Conservation (phyloP, 768 basidiomycete genomes). For the Exidia glandulosa region DNA sequence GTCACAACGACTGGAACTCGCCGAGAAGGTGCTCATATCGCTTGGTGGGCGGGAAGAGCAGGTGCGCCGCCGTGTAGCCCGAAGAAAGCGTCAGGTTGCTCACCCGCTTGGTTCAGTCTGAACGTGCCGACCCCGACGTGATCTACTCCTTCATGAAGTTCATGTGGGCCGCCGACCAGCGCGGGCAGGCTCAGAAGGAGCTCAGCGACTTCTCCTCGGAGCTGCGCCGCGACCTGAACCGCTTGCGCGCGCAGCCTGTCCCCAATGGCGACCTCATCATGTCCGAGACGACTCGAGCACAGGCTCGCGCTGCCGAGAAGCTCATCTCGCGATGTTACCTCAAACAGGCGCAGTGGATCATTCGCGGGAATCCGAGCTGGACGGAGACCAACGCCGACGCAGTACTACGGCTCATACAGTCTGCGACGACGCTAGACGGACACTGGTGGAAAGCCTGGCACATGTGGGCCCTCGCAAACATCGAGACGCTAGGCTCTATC, state of each 20-base stretch:
- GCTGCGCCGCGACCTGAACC: slow-evolving; percentile 12
- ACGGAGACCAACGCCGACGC: slow-evolving; percentile 8
- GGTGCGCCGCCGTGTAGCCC: not conserved
- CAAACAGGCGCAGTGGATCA: slow-evolving; percentile 37
- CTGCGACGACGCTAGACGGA: slow-evolving; percentile 34
- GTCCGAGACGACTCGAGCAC: not conserved
- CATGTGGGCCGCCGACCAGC: slow-evolving; percentile 33
- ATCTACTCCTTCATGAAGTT: slow-evolving; percentile 37
- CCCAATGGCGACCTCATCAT: not conserved
- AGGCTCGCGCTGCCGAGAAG: slow-evolving; percentile 20
- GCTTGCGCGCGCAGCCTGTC: not conserved
- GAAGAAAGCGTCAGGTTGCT: not conserved
- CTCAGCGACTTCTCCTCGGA: slow-evolving; percentile 27
- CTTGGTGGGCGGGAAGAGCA: slow-evolving; percentile 24
- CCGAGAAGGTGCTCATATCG: slow-evolving; percentile 36
- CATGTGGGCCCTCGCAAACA: slow-evolving; percentile 38
- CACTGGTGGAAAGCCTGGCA: slow-evolving; percentile 45
- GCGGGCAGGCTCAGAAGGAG: slow-evolving; percentile 24
- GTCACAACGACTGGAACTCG: slow-evolving; percentile 31
- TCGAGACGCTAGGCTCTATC: slow-evolving; percentile 27
- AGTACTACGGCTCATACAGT: slow-evolving; percentile 3
- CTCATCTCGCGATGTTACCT: slow-evolving; percentile 37
- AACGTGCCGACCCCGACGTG: slow-evolving; percentile 31
- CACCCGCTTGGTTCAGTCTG: not conserved
- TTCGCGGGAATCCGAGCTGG: slow-evolving; percentile 26